phyloP scores from a whole-genome alignment of 805 yeast genomes.

The Barnettozyma pratensis region DNA sequence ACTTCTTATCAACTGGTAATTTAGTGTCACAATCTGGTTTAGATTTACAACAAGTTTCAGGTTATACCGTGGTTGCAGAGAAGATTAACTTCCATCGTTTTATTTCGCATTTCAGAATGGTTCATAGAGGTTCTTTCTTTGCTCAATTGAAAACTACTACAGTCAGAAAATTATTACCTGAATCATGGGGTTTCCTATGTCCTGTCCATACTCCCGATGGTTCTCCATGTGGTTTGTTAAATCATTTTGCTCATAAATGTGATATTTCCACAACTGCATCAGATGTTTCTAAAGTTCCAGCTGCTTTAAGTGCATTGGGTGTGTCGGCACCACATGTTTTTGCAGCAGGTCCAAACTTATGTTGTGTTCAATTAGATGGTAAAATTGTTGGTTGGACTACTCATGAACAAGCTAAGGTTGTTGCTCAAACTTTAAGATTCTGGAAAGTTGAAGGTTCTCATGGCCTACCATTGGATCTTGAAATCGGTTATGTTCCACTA shows the following conservation, averaged over 20 bases:
- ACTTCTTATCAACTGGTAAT: conserved; percentile 95
- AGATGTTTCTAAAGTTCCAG: conserved; percentile 70
- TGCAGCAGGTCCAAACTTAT: conserved; percentile 82
- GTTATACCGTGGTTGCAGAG: conserved; percentile 98
- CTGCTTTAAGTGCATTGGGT: conserved; percentile 64
- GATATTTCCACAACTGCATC: conserved; percentile 70
- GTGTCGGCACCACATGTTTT: conserved; percentile 74
- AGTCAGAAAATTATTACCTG: conserved; percentile 92
- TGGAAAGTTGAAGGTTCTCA: conserved; percentile 85
- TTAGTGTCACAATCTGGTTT: conserved; percentile 94
- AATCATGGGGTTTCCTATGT: conserved; percentile 98
- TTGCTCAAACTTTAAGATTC: conserved; percentile 85
- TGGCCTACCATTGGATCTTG: conserved; percentile 80
- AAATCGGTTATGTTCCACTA: conserved; percentile 96
- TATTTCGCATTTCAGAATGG: conserved; percentile 98
- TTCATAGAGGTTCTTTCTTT: conserved; percentile 98
- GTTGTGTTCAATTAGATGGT: conserved; percentile 94
- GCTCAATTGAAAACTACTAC: conserved; percentile 97
- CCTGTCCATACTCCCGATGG: conserved; percentile 99
- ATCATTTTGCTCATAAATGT: conserved; percentile 96
- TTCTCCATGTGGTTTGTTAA: conserved; percentile 96
- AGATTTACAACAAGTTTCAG: conserved; percentile 96
- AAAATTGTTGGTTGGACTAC: conserved; percentile 90
- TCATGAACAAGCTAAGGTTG: conserved; percentile 77
- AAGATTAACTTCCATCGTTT: conserved; percentile 96